Evolutionary conservation across 1,284 basidiomycete species (phyloP).

Genomic region (Microbotryum intermedium): DNA sequence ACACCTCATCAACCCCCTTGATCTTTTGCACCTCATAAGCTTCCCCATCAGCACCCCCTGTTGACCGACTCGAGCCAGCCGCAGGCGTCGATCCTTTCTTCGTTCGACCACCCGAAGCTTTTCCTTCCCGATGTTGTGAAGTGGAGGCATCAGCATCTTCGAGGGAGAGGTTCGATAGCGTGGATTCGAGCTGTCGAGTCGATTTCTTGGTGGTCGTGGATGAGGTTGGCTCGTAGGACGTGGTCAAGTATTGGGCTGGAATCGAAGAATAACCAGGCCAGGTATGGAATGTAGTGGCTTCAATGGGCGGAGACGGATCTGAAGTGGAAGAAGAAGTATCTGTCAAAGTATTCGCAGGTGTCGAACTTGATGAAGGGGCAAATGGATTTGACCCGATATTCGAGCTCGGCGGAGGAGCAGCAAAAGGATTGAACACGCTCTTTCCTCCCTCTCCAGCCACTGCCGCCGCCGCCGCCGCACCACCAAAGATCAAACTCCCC

Average conservation of each 20-base stretch:
- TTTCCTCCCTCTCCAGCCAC: neutral
- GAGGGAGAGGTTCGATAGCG: neutral
- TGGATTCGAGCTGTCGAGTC: conserved; percentile 1
- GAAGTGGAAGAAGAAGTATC: neutral
- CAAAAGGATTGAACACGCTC: conserved; percentile 18
- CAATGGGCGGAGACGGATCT: neutral
- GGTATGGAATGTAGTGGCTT: neutral
- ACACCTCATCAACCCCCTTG: conserved; percentile 61
- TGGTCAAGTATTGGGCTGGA: conserved; percentile 27
- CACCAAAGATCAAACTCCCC: conserved; percentile 27
- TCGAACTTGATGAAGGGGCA: neutral
- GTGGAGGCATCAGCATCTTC: neutral
- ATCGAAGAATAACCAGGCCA: neutral
- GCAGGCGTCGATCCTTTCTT: conserved; percentile 10
- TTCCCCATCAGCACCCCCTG: conserved; percentile 41
- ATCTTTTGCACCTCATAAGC: conserved; percentile 60
- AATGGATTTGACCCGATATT: neutral
- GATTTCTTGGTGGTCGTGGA: conserved; percentile 9
- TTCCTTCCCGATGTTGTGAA: conserved; percentile 3
- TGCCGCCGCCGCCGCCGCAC: neutral
- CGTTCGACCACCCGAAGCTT: conserved; percentile 14
- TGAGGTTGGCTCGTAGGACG: conserved; percentile 23
- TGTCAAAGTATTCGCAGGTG: neutral
- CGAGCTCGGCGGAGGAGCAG: neutral
- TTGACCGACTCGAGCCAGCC: neutral